A percentile compares a stretch with the other conserved stretches of the same genome.
These are phyloP conservation scores for Epichloe sibirici DNA, from an alignment of 2,329 filamentous ascomycete species.

Conservation along the genomic window DNA sequence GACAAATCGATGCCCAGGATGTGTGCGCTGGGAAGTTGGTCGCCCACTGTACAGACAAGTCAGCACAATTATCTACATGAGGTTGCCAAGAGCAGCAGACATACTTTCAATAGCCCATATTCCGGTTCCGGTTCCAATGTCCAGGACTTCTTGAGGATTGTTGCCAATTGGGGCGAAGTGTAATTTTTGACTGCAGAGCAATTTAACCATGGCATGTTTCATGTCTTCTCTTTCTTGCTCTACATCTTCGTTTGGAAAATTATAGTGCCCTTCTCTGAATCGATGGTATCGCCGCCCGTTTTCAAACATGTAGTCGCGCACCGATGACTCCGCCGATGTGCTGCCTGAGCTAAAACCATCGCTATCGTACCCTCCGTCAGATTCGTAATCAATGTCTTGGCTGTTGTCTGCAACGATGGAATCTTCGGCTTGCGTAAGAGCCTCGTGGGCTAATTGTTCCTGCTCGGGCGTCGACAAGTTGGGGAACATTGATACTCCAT, in stretches of 20 bases:
- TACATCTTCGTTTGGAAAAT: constrained; percentile 47
- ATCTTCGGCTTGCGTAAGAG: constrained; percentile 23
- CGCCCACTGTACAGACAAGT: constrained; percentile 27
- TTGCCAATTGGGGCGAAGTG: constrained; percentile 39
- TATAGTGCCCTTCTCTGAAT: constrained; percentile 41
- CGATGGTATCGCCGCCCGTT: constrained; percentile 48
- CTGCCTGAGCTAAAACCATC: constrained; percentile 24
- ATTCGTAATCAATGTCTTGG: constrained; percentile 10
- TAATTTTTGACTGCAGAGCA: constrained; percentile 35
- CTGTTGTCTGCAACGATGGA: constrained; percentile 23
- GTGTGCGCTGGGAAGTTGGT: constrained; percentile 29
- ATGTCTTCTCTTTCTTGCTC: constrained; percentile 48
- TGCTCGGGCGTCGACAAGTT: constrained; percentile 22
- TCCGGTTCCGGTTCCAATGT: constrained; percentile 46
- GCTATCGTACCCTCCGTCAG: constrained; percentile 27
- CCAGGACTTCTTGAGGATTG: constrained; percentile 37
- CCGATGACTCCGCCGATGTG: constrained; percentile 26
- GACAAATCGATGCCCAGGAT: constrained; percentile 34
- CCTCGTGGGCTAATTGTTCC: constrained; percentile 23
- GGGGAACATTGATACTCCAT: constrained; percentile 25
- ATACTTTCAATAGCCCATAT: constrained; percentile 46
- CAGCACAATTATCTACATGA: not conserved
- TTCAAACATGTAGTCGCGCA: constrained; percentile 40
- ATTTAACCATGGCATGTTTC: constrained; percentile 40
- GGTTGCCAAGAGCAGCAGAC: constrained; percentile 3